Evolutionary conservation across 148 eudicot species (phyloP).

Genomic region (Amaranthus palmeri): DNA sequence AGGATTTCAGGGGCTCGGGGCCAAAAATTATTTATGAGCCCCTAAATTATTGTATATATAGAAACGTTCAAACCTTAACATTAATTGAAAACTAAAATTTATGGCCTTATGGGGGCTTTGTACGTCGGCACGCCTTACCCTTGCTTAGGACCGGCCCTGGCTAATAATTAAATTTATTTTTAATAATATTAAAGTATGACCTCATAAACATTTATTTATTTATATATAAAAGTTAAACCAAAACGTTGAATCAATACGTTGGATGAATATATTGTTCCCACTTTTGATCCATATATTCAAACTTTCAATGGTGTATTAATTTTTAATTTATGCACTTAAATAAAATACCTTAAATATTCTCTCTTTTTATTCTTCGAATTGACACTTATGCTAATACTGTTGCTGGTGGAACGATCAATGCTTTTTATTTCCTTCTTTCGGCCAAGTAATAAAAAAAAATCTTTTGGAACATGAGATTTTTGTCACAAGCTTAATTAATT

Average conservation of each 20-base stretch:
- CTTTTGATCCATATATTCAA: neutral
- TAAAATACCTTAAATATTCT: no score
- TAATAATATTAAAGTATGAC: no score
- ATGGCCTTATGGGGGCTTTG: no score
- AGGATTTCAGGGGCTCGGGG: no score
- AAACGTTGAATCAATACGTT: neutral
- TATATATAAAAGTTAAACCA: neutral
- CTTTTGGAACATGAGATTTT: constrained; percentile 6
- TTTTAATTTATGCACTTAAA: neutral
- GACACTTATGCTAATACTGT: neutral
- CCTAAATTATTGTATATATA: no score
- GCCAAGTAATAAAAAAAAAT: constrained; percentile 1
- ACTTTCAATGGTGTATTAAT: neutral
- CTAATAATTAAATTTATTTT: no score
- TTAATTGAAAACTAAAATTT: no score
- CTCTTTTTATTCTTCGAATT: neutral
- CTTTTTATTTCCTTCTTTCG: constrained; percentile 7
- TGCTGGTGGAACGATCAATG: neutral
- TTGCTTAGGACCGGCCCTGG: no score
- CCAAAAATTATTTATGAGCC: no score
- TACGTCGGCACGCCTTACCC: no score
- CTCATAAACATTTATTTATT: neutral
- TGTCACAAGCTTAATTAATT: neutral
- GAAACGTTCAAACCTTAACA: no score
- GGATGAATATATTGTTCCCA: neutral